Base-by-base conservation (phyloP, 2,329 filamentous ascomycete species). In the Alternaria hordeiaustralica region DNA sequence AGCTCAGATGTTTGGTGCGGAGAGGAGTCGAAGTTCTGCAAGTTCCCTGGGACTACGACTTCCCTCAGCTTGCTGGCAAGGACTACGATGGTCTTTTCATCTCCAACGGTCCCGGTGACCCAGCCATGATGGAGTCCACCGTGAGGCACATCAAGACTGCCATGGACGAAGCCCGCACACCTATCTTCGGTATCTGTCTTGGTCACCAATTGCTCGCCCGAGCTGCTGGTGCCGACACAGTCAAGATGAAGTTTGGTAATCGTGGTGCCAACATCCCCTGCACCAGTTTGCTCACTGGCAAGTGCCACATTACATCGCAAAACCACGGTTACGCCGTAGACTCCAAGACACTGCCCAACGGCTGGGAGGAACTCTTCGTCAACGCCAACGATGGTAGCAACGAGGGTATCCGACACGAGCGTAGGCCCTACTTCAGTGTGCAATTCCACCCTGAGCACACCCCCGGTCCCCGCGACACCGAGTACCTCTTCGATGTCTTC, bases 241-340 rank as follows among this genome's bases (percentile, higher is more conserved):
- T 87, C 75, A 99, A 99, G 87, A 97, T 99, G 93, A 98, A 98
- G 87, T 99, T 97, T 76, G 96, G 96, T 84, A 99, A 99, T 84
- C 93, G 96, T 76, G 96, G 95, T 46, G 93, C 97, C 86, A 99
- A 99, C 84, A 98, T 99, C 76, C 96, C 96, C 47, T 97, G 94
- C 86, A 98, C 95, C 11, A 97, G 92, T 83, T 88, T 97, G 87
- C 86, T 98, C 70, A 97, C 95, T 47, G 96, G 96, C 73, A 94
- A 94, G 83, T 99, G 96, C 81, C 95, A 99, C 83, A 99, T 99
- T 79, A 99, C 96, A 44, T 98, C 96, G 10, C 96, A 99, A 82
- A 99, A 99, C 82, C 96, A 99, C 81, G 96, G 96, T 80, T 99
- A 90, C 76, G 96, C 94, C 10, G 96, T 99, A 45, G 93, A 98